Base-by-base conservation (phyloP, 2,329 filamentous ascomycete genomes). In the Penicillium crustosum region DNA sequence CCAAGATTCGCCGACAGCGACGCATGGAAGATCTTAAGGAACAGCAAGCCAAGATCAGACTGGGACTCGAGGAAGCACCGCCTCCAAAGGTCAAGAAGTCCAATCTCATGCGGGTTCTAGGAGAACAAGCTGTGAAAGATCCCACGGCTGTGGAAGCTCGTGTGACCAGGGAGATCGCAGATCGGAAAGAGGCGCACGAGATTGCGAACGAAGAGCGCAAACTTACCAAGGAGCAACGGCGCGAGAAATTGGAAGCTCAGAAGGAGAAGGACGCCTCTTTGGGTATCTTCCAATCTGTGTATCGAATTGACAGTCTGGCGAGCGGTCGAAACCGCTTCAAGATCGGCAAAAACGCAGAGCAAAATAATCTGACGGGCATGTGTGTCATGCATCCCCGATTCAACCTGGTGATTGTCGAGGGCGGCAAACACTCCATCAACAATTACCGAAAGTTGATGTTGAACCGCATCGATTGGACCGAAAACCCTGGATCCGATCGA, bases 81-180 rank as follows among this genome's bases (percentile, higher is more conserved):
- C 89, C 93, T 27, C 93, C 94, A 12, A 99, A 97, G 77, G 91
- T 99, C 66, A 97, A 97, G 78, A 95, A 95, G 76, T 90, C 89
- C 57, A 99, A 99, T 74, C 84, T 99, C 71, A 99, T 99, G 94
- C 89, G 93, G 57, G 94, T 99, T 31, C 82, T 97, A 55, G 94
- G 94, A 61, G 91, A 97, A 72, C 89, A 91, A 75, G 88, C 88
- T 19, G 93, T 99, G 65, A 95, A 96, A 71, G 94, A 99, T 76
- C 94, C 94, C 7, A 99, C 95, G 0, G 94, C 94, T 4, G 94
- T 99, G 45, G 94, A 99, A 77, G 91, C 92, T 50, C 87, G 91
- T 25, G 94, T 99, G 51, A 96, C 95, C 74, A 84, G 88, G 53
- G 92, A 99, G 75, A 97, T 99, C 64, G 89, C 89, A 29, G 92